A percentile compares a stretch with the other conserved stretches of the same genome.
Evolutionary conservation across 768 basidiomycete genomes (phyloP).

Genomic region (Termitomyces sp.): DNA sequence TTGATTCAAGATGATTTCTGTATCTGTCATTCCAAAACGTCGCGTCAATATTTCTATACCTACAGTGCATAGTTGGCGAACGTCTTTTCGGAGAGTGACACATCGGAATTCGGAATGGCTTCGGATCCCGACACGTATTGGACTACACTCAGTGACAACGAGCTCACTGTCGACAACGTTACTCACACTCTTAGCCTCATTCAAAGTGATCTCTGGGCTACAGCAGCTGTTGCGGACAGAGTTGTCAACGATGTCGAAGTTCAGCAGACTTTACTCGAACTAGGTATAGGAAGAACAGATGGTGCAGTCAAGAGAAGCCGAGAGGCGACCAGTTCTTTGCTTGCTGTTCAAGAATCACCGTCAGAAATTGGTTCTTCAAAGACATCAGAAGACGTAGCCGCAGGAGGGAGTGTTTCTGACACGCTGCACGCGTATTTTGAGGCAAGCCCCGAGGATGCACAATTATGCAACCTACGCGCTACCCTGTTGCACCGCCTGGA

Average conservation of each 20-base stretch:
- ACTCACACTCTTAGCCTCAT: constrained; percentile 42
- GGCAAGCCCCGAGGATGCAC: constrained; percentile 52
- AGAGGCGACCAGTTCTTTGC: constrained; percentile 22
- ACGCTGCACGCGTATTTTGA: constrained; percentile 51
- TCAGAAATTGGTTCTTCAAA: neutral
- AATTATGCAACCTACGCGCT: constrained; percentile 58
- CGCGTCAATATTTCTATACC: neutral
- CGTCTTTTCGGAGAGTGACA: constrained; percentile 9
- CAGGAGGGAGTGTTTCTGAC: constrained; percentile 6
- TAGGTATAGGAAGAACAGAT: constrained; percentile 59
- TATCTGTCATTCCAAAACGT: neutral
- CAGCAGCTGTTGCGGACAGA: constrained; percentile 68
- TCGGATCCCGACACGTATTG: constrained; percentile 44
- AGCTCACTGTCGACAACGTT: constrained; percentile 49
- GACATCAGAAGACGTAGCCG: neutral
- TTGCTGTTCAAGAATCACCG: neutral
- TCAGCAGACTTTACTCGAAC: constrained; percentile 53
- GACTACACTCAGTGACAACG: constrained; percentile 48
- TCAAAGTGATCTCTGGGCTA: constrained; percentile 71
- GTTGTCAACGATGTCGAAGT: constrained; percentile 50
- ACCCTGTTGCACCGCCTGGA: constrained; percentile 67
- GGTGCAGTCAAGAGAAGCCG: constrained; percentile 42
- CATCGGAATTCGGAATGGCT: constrained; percentile 30
- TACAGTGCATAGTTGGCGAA: neutral
- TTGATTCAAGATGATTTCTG: neutral